phyloP scores from a whole-genome alignment of 2,329 filamentous ascomycete species.

The Calonectria pauciramosa region DNA sequence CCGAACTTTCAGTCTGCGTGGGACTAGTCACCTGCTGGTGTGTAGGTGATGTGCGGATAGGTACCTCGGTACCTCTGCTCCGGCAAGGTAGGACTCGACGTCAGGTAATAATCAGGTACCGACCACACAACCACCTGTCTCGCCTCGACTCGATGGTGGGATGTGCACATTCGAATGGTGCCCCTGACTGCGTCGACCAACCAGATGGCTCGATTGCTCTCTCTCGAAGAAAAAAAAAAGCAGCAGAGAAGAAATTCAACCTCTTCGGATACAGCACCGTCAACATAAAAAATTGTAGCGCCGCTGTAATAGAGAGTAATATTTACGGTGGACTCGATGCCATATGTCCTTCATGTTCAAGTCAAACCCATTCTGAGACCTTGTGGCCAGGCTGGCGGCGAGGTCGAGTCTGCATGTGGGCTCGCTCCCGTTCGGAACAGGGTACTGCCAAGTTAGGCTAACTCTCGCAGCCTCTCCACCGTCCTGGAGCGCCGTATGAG shows the following conservation, averaged over 20 bases:
- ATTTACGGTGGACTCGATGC: not conserved
- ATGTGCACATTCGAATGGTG: constrained; percentile 17
- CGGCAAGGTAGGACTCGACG: constrained; percentile 11
- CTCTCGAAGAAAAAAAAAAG: not conserved
- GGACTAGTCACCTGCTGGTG: not conserved
- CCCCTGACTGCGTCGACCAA: constrained; percentile 11
- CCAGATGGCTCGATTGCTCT: not conserved
- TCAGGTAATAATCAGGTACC: constrained; percentile 33
- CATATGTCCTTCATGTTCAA: not conserved
- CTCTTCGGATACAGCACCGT: not conserved
- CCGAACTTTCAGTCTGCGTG: not conserved
- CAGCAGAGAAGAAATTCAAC: not conserved
- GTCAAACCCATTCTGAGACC: not conserved
- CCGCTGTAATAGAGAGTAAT: not conserved
- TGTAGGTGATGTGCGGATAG: constrained; percentile 1
- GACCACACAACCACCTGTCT: constrained; percentile 16
- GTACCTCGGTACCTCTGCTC: not conserved
- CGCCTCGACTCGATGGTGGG: constrained; percentile 19
- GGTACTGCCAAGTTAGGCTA: constrained; percentile 17
- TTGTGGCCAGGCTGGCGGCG: not conserved
- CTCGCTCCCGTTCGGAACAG: constrained; percentile 1
- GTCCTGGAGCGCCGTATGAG: not conserved
- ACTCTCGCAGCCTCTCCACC: constrained; percentile 12
- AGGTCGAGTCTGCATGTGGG: not conserved
- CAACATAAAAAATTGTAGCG: not conserved